Percentiles rank a stretch among this genome's conserved stretches.
phyloP scores from a whole-genome alignment of 352 stramenopile species.

The Lagenidium sp. region DNA sequence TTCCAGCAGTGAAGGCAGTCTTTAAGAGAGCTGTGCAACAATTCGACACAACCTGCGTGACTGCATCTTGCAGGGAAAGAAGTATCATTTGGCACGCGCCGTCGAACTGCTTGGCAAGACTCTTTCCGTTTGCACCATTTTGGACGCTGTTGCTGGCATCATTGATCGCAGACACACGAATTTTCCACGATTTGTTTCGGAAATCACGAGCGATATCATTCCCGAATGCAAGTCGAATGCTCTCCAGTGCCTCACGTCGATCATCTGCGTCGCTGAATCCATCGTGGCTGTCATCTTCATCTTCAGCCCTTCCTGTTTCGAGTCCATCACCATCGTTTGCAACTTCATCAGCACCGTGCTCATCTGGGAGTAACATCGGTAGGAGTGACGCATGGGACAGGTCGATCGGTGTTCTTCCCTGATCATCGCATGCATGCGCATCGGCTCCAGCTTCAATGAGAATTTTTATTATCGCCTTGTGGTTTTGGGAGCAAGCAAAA shows the following conservation, averaged over 20 bases:
- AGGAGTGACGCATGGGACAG: constrained; percentile 39
- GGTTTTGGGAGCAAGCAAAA: constrained; percentile 55
- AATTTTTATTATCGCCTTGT: constrained; percentile 49
- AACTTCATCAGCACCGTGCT: constrained; percentile 18
- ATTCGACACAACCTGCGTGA: constrained; percentile 53
- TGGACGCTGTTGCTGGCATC: constrained; percentile 46
- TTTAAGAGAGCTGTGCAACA: constrained; percentile 57
- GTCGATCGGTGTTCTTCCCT: constrained; percentile 56
- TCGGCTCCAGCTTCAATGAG: constrained; percentile 63
- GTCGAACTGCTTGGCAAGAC: constrained; percentile 43
- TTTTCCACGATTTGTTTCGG: constrained; percentile 50
- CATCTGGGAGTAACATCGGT: constrained; percentile 32
- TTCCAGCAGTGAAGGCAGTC: constrained; percentile 41
- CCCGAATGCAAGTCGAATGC: constrained; percentile 39
- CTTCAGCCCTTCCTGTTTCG: constrained; percentile 9
- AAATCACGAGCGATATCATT: constrained; percentile 38
- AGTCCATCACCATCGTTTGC: constrained; percentile 15
- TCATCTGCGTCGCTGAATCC: constrained; percentile 15
- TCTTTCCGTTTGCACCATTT: constrained; percentile 25
- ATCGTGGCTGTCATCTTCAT: constrained; percentile 21
- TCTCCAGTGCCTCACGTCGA: constrained; percentile 7
- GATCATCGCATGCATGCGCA: constrained; percentile 42
- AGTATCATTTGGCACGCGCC: constrained; percentile 54
- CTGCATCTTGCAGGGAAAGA: constrained; percentile 40
- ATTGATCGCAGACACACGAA: constrained; percentile 34